These are phyloP conservation scores for Agapanthus africanus DNA, from an alignment of 106 monocot genomes.

Conservation along the genomic window DNA sequence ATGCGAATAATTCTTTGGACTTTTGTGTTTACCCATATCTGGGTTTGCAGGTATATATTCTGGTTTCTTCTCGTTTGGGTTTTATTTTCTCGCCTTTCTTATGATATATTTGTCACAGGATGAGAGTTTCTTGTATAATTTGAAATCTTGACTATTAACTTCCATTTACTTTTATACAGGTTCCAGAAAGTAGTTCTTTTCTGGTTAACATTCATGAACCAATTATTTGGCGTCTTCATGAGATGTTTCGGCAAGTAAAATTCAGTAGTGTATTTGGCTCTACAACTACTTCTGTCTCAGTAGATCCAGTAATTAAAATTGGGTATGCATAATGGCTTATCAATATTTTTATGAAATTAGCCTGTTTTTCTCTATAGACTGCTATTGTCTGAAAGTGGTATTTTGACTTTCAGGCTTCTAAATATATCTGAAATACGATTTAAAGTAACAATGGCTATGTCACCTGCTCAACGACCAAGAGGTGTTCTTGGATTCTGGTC, in stretches of 20 bases:
- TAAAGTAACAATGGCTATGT: constrained; percentile 92
- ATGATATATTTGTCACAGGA: neutral
- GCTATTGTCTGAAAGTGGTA: neutral
- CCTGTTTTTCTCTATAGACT: too few species aligned
- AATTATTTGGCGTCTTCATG: constrained; percentile 97
- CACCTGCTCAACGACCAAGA: constrained; percentile 81
- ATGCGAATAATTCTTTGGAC: constrained; percentile 75
- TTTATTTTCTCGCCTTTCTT: neutral
- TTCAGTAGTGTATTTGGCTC: constrained; percentile 43
- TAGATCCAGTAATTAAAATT: constrained; percentile 87
- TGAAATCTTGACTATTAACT: neutral
- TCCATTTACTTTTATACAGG: constrained; percentile 31
- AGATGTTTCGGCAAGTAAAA: constrained; percentile 77
- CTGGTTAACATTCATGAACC: constrained; percentile 95
- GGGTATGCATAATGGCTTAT: constrained; percentile 33
- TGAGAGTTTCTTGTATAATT: neutral
- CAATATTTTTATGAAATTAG: neutral
- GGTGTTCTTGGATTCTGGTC: constrained; percentile 98
- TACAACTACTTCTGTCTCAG: constrained; percentile 60
- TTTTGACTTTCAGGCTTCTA: constrained; percentile 43
- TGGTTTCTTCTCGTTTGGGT: neutral
- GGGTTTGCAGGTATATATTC: constrained; percentile 60
- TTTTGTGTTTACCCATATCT: constrained; percentile 76
- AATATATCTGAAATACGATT: constrained; percentile 87
- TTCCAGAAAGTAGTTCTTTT: constrained; percentile 64